Evolutionary conservation across 805 yeast genomes (phyloP).

Genomic region (Saccharomycopsis microspora): DNA sequence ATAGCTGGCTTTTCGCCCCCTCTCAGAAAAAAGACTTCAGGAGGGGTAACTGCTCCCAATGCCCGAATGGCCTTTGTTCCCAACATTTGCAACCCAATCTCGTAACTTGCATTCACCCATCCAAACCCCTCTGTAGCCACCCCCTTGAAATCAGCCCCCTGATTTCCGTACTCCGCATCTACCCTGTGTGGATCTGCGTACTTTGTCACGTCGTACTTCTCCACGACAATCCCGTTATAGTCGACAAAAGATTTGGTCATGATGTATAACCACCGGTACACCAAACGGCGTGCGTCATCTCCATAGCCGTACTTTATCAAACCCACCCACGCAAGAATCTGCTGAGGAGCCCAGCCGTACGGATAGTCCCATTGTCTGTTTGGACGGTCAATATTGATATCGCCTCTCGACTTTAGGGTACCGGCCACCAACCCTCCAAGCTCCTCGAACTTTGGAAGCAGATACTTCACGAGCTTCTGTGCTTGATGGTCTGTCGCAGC

Average conservation of each 20-base stretch:
- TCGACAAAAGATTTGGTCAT: constrained; percentile 88
- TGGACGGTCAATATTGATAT: constrained; percentile 58
- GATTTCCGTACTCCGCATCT: constrained; percentile 90
- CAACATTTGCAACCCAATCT: constrained; percentile 58
- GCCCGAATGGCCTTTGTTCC: constrained; percentile 61
- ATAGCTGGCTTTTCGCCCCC: no score
- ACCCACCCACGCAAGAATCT: constrained; percentile 88
- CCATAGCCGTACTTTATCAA: constrained; percentile 57
- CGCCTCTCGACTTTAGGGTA: constrained; percentile 63
- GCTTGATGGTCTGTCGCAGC: constrained; percentile 64
- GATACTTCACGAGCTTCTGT: constrained; percentile 37
- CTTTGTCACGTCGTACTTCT: constrained; percentile 82
- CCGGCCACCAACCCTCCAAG: constrained; percentile 87
- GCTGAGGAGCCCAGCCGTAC: constrained; percentile 98
- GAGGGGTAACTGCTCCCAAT: constrained; percentile 69
- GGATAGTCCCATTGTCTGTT: constrained; percentile 98
- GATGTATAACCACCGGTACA: constrained; percentile 77
- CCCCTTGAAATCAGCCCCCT: constrained; percentile 85
- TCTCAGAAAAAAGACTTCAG: constrained; percentile 41
- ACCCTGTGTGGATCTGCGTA: constrained; percentile 76
- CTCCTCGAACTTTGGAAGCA: constrained; percentile 65
- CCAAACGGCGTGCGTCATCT: constrained; percentile 54
- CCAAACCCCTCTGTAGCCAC: constrained; percentile 96
- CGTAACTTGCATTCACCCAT: constrained; percentile 88
- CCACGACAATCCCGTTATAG: constrained; percentile 89